Conservation (phyloP, 257 asterid genomes). For the Avicennia marina region DNA sequence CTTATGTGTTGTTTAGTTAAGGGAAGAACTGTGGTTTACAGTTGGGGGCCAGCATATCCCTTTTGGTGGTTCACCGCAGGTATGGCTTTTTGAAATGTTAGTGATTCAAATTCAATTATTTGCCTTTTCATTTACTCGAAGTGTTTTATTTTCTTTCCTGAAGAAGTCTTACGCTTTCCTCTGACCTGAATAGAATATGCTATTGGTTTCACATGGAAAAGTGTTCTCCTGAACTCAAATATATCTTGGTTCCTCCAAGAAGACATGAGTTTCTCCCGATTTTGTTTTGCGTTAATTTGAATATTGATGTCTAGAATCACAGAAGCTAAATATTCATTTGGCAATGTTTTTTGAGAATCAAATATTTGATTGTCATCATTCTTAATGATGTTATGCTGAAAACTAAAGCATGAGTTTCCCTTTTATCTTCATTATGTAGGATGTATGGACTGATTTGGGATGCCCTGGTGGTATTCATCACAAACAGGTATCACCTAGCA, state of each 20-base stretch:
- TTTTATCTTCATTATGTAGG: conserved; percentile 36
- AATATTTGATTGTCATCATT: too few species aligned
- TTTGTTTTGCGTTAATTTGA: not conserved
- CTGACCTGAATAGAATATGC: not conserved
- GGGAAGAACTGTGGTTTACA: conserved; percentile 68
- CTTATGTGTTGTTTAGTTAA: conserved; percentile 39
- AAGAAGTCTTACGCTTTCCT: not conserved
- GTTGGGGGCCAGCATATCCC: conserved; percentile 75
- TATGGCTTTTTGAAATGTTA: conserved; percentile 11
- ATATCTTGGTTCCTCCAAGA: not conserved
- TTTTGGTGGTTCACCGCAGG: conserved; percentile 88
- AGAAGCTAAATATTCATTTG: too few species aligned
- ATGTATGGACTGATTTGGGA: conserved; percentile 79
- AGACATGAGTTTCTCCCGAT: not conserved
- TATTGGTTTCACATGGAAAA: not conserved
- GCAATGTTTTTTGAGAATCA: too few species aligned
- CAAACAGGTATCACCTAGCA: conserved; percentile 48
- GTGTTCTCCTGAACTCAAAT: not conserved
- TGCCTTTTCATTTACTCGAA: conserved; percentile 1
- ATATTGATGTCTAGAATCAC: not conserved
- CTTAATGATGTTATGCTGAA: not conserved
- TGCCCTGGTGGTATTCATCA: conserved; percentile 84
- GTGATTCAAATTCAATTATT: not conserved
- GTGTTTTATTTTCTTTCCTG: not conserved
- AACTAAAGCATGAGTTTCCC: not conserved